Conservation (phyloP, 805 yeast species). For the Blastobotrys terrestris region DNA sequence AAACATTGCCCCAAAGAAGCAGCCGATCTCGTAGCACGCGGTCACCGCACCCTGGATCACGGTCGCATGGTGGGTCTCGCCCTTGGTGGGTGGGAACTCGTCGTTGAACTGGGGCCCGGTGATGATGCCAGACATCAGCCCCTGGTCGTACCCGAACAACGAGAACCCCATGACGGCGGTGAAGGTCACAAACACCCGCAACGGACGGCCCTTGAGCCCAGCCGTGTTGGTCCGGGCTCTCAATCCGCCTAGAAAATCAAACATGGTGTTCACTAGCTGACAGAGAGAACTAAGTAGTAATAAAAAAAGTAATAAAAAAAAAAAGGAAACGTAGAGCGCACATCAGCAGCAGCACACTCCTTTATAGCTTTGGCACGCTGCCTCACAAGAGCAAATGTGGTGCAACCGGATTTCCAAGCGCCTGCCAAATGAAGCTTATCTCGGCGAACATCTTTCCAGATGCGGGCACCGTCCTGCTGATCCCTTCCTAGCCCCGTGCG, state of each 20-base stretch:
- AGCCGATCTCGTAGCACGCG: constrained; percentile 58
- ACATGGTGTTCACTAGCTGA: too few species aligned
- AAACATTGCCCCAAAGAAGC: constrained; percentile 65
- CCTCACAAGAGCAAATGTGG: neutral
- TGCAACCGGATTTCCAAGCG: neutral
- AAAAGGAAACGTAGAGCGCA: neutral
- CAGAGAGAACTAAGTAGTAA: too few species aligned
- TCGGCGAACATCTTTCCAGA: neutral
- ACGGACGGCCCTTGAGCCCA: constrained; percentile 51
- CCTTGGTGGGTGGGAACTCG: constrained; percentile 52
- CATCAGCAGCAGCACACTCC: too few species aligned
- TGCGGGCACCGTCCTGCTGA: neutral
- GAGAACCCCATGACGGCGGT: constrained; percentile 61
- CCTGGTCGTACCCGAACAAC: constrained; percentile 75
- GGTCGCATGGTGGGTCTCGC: constrained; percentile 40
- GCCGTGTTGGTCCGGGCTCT: constrained; percentile 40
- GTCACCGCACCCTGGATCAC: constrained; percentile 63
- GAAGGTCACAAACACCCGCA: constrained; percentile 44
- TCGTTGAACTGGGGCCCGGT: constrained; percentile 57
- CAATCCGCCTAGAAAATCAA: neutral
- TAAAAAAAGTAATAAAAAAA: too few species aligned
- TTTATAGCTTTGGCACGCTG: too few species aligned
- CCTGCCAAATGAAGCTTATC: neutral
- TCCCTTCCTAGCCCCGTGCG: neutral
- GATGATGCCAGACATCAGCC: constrained; percentile 45